phyloP scores from a whole-genome alignment of 108 stramenopile genomes.

The Ochromonas danica region DNA sequence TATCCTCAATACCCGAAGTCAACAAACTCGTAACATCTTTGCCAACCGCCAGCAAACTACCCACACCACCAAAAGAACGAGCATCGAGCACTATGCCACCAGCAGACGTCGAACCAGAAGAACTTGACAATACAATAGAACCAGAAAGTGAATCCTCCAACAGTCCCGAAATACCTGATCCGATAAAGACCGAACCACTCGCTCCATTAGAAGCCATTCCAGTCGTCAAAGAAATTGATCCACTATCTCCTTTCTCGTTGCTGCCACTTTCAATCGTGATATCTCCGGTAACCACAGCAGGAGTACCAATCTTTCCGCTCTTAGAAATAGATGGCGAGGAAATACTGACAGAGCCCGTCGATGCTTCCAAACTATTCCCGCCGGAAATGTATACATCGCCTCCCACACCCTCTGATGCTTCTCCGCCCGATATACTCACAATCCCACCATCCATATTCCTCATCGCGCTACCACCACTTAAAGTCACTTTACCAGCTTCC shows the following conservation, averaged over 20 bases:
- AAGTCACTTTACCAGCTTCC: neutral
- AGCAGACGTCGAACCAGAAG: neutral
- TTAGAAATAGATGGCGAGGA: no score
- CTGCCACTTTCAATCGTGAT: neutral
- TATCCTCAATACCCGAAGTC: no score
- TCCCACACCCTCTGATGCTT: neutral
- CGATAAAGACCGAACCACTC: neutral
- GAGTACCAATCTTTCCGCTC: no score
- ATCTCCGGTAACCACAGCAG: neutral
- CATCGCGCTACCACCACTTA: neutral
- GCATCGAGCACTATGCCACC: neutral
- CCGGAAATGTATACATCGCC: conserved; percentile 3
- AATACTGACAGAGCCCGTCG: no score
- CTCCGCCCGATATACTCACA: neutral
- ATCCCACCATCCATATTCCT: neutral
- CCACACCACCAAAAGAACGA: neutral
- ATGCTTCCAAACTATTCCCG: no score
- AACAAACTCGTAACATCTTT: no score
- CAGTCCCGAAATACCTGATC: neutral
- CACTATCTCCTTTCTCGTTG: neutral
- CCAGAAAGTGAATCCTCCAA: no score
- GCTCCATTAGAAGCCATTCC: neutral
- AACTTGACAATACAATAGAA: no score
- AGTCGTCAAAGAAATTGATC: neutral
- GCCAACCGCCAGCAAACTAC: no score